Evolutionary conservation across 2,329 filamentous ascomycete species (phyloP), one percentile per base, ranked within the genome.

Genomic region (Aspergillus terreus): DNA sequence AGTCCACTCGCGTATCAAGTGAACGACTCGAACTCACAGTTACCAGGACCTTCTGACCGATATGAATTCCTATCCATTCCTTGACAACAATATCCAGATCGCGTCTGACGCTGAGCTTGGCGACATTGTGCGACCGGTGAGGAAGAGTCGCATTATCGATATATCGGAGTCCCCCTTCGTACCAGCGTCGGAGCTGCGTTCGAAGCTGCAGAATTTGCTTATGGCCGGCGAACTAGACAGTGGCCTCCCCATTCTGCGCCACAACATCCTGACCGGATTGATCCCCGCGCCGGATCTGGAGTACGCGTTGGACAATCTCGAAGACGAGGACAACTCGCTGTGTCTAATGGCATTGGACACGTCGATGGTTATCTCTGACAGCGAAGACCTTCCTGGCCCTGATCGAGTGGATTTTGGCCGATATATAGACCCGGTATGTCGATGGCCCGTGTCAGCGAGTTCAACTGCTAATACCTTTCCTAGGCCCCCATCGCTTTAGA

Each of bases 61-160:
- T 67, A 92, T 99, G 87, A 97, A 99, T 71, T 88, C 90, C 2
- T 99, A 97, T 59, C 94, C 94, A 0, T 96, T 95, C 75, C 81
- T 99, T n/a, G 91, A 96, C 72, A 95, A 95, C 73, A 97, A 96
- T 70, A 83, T 92, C 55, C 91, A 95, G 60, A 92, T 92, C 1
- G 79, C 95, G 15, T 96, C 96, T 69, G 95, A 92, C 0, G 86
- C 88, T 0, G 88, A 95, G 49, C 80, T 99, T 0, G 88, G 85
- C 12, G 92, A 96, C 56, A 94, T 99, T 50, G 86, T 92, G 0
- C 84, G 88, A 2, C 85, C 86, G 4, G 76, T 88, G 4, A 85
- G 89, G 12, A 82, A 81, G 46, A 85, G 91, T 65, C 82, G 91
- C 48, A 77, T 92, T 50, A 96, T 99, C 58, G 92, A 99, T 66